Percentiles rank a stretch among this genome's conserved stretches.
Evolutionary conservation across 208 protist species (phyloP).

Genomic region (Leishmania aethiopica): DNA sequence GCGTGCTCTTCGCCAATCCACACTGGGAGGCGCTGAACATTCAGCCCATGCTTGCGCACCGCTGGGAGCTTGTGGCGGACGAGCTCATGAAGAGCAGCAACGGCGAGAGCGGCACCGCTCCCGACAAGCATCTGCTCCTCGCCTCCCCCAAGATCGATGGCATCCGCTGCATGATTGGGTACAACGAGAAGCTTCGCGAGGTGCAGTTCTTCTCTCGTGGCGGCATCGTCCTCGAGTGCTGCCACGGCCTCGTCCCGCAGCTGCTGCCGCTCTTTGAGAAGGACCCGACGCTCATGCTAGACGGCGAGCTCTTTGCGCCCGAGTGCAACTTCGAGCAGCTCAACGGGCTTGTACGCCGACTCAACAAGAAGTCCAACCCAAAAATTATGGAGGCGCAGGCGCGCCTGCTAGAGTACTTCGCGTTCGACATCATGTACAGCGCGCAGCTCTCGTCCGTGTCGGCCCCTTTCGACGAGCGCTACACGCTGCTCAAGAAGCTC

Average conservation of each 20-base stretch:
- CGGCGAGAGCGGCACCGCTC: not conserved
- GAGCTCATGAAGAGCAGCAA: conserved; percentile 36
- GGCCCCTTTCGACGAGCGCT: conserved; percentile 82
- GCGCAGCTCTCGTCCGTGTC: conserved; percentile 42
- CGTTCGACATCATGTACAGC: conserved; percentile 91
- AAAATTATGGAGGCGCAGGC: conserved; percentile 45
- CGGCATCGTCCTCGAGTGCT: conserved; percentile 87
- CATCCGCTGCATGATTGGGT: conserved; percentile 87
- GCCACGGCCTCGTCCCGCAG: conserved; percentile 66
- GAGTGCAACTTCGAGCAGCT: conserved; percentile 89
- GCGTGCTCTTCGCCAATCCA: conserved; percentile 78
- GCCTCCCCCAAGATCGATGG: conserved; percentile 92
- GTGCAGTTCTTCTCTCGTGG: conserved; percentile 89
- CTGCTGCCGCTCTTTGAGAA: conserved; percentile 72
- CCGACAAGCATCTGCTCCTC: conserved; percentile 50
- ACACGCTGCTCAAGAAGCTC: conserved; percentile 77
- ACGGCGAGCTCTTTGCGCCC: conserved; percentile 87
- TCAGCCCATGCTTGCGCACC: conserved; percentile 88
- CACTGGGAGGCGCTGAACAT: conserved; percentile 86
- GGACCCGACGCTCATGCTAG: conserved; percentile 80
- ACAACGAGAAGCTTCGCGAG: conserved; percentile 55
- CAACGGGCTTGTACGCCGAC: conserved; percentile 76
- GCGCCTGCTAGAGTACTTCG: conserved; percentile 82
- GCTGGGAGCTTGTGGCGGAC: conserved; percentile 75
- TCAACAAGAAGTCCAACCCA: conserved; percentile 35